These are phyloP conservation scores for Phyllosticta capitalensis DNA, from an alignment of 2,329 filamentous ascomycete genomes.

Conservation along the genomic window DNA sequence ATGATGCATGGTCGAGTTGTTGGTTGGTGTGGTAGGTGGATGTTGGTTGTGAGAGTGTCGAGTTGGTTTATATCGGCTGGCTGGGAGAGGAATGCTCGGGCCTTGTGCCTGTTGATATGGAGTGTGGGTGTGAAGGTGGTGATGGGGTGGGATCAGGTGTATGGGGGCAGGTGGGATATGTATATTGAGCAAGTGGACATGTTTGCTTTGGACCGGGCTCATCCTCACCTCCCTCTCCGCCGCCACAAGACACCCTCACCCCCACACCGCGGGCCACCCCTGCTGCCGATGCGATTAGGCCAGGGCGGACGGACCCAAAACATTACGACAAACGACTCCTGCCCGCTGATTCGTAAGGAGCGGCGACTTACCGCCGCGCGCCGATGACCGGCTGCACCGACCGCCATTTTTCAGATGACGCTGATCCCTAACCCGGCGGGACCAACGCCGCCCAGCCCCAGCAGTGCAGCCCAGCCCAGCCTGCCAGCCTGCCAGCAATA, in stretches of 20 bases:
- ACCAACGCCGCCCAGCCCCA: not conserved
- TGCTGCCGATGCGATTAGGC: not conserved
- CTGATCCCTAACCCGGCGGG: not conserved
- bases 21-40: not conserved
- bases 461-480: not conserved
- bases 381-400: not conserved
- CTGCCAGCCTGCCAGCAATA: too few relatives aligned
- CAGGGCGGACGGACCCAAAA: not conserved
- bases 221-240: not conserved
- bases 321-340: not conserved
- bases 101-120: constrained; percentile 3
- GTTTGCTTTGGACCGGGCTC: constrained; percentile 5
- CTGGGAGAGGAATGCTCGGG: not conserved
- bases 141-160: not conserved
- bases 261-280: not conserved
- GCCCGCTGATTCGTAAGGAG: not conserved
- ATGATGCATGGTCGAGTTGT: not conserved
- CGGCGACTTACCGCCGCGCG: not conserved
- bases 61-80: not conserved
- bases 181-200: not conserved
- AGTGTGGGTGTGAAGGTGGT: not conserved
- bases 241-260: not conserved
- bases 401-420: not conserved
- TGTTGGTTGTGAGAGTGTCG: not conserved
- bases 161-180: constrained; percentile 5